These are phyloP conservation scores for Paracoccidioides lutzii DNA, from an alignment of 2,329 filamentous ascomycete genomes.

Conservation along the genomic window DNA sequence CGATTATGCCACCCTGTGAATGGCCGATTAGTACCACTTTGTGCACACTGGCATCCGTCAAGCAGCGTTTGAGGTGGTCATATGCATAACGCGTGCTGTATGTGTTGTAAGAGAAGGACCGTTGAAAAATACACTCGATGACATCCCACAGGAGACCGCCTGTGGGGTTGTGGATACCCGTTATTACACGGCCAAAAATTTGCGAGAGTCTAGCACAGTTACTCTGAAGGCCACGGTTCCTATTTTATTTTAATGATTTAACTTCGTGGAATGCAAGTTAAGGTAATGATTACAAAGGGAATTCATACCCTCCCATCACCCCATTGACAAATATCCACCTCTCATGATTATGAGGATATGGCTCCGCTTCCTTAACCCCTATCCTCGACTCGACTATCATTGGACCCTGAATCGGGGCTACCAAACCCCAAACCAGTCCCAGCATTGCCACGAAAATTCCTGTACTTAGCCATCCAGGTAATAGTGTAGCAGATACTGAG, in stretches of 20 bases:
- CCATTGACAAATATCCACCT: slow-evolving; percentile 13
- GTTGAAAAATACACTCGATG: slow-evolving; percentile 63
- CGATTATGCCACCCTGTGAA: slow-evolving; percentile 65
- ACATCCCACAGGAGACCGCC: slow-evolving; percentile 64
- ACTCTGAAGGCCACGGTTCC: slow-evolving; percentile 52
- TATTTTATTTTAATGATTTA: slow-evolving; percentile 4
- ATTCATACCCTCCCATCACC: slow-evolving; percentile 9
- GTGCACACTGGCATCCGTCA: slow-evolving; percentile 48
- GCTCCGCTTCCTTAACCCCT: background rate
- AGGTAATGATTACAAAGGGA: background rate
- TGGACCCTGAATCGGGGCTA: slow-evolving; percentile 7
- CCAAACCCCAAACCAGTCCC: slow-evolving; percentile 5
- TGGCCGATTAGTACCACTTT: slow-evolving; percentile 66
- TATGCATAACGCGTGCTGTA: slow-evolving; percentile 47
- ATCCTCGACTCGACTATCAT: slow-evolving; percentile 2
- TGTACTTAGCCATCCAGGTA: slow-evolving; percentile 9
- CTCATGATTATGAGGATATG: slow-evolving; percentile 2
- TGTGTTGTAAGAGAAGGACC: slow-evolving; percentile 61
- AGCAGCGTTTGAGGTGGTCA: slow-evolving; percentile 49
- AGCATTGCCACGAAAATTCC: slow-evolving; percentile 1
- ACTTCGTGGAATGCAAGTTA: background rate
- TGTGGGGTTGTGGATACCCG: slow-evolving; percentile 65
- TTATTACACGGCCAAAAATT: slow-evolving; percentile 58
- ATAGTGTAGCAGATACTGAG: background rate
- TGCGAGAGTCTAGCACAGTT: slow-evolving; percentile 59